These are phyloP conservation scores for Penicillium parvum DNA, from an alignment of 495 filamentous ascomycete genomes.

Conservation along the genomic window DNA sequence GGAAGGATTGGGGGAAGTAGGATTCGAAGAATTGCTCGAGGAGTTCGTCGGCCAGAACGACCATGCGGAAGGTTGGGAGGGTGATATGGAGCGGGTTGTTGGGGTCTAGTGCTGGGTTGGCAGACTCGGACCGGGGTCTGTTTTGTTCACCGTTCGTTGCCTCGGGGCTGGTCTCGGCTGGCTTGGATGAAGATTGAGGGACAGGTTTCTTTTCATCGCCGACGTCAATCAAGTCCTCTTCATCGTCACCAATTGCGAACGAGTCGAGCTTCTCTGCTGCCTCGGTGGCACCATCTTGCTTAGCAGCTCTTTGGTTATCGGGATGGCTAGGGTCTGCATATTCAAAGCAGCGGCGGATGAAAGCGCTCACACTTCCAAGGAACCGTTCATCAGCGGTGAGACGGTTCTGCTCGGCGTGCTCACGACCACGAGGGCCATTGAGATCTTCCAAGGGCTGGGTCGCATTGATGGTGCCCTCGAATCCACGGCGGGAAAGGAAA, in stretches of 20 bases:
- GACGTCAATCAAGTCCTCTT: conserved; percentile 66
- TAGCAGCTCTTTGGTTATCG: conserved; percentile 43
- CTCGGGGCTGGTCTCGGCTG: conserved; percentile 8
- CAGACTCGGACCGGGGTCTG: conserved; percentile 39
- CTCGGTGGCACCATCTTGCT: conserved; percentile 23
- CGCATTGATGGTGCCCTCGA: conserved; percentile 65
- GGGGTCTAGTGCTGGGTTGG: conserved; percentile 88
- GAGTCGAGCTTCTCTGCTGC: conserved; percentile 49
- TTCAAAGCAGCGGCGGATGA: conserved; percentile 94
- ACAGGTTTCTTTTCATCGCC: conserved; percentile 9
- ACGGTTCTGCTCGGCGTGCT: conserved; percentile 28
- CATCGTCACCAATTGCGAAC: conserved; percentile 80
- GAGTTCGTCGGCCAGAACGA: conserved; percentile 90
- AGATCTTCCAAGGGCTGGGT: conserved; percentile 37
- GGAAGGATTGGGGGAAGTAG: conserved; percentile 69
- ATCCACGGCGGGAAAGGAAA: conserved; percentile 82
- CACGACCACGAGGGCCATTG: conserved; percentile 18
- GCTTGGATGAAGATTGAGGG: conserved; percentile 13
- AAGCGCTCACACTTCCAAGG: conserved; percentile 85
- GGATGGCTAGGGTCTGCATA: conserved; percentile 93
- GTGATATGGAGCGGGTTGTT: conserved; percentile 92
- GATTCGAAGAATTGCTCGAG: conserved; percentile 95
- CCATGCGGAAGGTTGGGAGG: conserved; percentile 97
- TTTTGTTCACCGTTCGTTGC: conserved; percentile 12
- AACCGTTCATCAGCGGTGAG: conserved; percentile 71